A percentile compares a stretch with the other conserved stretches of the same genome.
Conservation (phyloP, 1,139 yeast species). For the Yamadazyma friedrichii region DNA sequence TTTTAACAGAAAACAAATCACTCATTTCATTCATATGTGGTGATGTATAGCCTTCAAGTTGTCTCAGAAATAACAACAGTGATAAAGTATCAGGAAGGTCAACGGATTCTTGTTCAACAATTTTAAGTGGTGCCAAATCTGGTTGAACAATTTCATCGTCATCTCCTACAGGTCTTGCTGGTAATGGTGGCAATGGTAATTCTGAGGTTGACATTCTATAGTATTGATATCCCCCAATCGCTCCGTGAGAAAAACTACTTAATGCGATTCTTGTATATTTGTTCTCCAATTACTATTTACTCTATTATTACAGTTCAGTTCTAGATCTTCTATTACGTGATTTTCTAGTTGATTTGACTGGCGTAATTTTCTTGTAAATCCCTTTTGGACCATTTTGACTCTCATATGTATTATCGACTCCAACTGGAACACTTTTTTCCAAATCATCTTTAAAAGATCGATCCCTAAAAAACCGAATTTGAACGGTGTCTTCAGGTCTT, state of each 20-base stretch:
- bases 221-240: neutral
- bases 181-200: conserved; percentile 5
- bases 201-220: neutral
- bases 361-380: neutral
- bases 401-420: too few relatives aligned
- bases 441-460: too few relatives aligned
- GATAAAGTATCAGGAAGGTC: conserved; percentile 22
- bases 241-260: neutral
- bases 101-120: conserved; percentile 4
- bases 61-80: conserved; percentile 31
- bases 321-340: neutral
- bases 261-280: neutral
- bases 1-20: conserved; percentile 25
- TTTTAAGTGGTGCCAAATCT: neutral
- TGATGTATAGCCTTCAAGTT: conserved; percentile 30
- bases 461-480: too few relatives aligned
- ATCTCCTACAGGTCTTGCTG: conserved; percentile 2
- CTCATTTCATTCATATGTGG: conserved; percentile 37
- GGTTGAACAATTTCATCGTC: neutral
- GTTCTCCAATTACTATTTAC: neutral
- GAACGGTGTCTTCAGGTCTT: too few relatives aligned
- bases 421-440: too few relatives aligned
- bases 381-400: too few relatives aligned
- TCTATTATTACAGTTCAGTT: neutral
- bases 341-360: neutral